These are phyloP conservation scores for Jamesozyma rosinii DNA, from an alignment of 805 yeast species.

Conservation along the genomic window DNA sequence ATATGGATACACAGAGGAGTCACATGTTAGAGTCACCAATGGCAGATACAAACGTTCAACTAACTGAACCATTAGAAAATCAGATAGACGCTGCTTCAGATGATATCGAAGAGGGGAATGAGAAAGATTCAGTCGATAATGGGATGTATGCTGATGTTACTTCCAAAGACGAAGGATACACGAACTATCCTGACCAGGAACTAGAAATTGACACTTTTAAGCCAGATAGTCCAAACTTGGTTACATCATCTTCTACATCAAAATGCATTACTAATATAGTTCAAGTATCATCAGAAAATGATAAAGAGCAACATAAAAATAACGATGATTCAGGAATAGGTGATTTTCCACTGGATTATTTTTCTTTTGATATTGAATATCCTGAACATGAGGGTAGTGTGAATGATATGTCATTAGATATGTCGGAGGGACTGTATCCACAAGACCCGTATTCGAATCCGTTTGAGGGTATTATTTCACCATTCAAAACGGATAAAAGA, in stretches of 20 bases:
- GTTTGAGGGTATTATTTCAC: neutral
- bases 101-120: neutral
- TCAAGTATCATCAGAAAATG: neutral
- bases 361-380: slow-evolving; percentile 38
- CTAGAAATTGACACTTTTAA: neutral
- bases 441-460: neutral
- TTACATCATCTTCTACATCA: neutral
- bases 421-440: neutral
- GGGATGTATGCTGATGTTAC: neutral
- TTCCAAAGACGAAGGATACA: neutral
- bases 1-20: slow-evolving; percentile 2
- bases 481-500: neutral
- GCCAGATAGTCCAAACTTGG: neutral
- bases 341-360: slow-evolving; percentile 64
- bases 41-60: neutral
- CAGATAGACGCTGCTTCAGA: too few relatives aligned
- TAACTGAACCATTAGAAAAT: neutral
- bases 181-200: neutral
- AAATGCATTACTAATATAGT: neutral
- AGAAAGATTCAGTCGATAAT: neutral
- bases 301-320: neutral
- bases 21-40: neutral
- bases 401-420: neutral
- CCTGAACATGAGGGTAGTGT: slow-evolving; percentile 13
- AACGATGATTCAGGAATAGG: slow-evolving; percentile 25